Base-by-base conservation (phyloP, 352 stramenopile genomes). In the Aphanomyces invadans region DNA sequence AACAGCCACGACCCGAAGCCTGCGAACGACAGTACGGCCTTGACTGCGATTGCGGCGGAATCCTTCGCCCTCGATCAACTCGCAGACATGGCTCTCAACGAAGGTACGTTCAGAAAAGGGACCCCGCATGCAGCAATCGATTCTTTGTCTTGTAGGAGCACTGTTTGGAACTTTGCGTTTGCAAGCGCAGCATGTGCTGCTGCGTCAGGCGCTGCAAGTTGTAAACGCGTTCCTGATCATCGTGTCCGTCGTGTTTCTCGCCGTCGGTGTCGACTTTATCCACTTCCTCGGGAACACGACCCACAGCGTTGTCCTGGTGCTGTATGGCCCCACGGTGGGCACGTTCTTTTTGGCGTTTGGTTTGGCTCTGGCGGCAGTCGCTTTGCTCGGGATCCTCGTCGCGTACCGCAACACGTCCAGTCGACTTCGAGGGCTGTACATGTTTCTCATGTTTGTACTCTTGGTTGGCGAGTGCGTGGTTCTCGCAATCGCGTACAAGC, bases 251-350 rank as follows among this genome's bases (percentile, higher is more conserved):
- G 60, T 67, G 15, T 67, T 67, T 59, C 4, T 67, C 11, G 45
- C 60, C 57, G 70, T 79, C 3, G 79, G 79, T 12, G 57, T 84
- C 4, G 77, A 87, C 32, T 78, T 87, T 19, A 61, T 74, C 29
- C 72, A 77, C 39, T 75, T 87, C 3, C 70, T 87, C 26, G 79
- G 79, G 31, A 77, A 81, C 32, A 85, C 71, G 23, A 79, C 79
- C n/a, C 63, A 71, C 0, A 78, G 84, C 46, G 26, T 83, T 33
- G 73, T 82, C 26, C 49, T 87, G 0, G 81, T 78, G 19, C 60
- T 87, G 19, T 87, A 81, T 17, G 71, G 77, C 12, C 72, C 76
- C 10, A 39, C 63, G 0, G 61, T 83, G 4, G 79, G 75, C 11
- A 45, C 78, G 10, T 60, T 70, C 1, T 33, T 86, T 1, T 51